A percentile compares a stretch with the other conserved stretches of the same genome.
phyloP scores from a whole-genome alignment of 148 eudicot genomes.

The Pharnaceum exiguum region DNA sequence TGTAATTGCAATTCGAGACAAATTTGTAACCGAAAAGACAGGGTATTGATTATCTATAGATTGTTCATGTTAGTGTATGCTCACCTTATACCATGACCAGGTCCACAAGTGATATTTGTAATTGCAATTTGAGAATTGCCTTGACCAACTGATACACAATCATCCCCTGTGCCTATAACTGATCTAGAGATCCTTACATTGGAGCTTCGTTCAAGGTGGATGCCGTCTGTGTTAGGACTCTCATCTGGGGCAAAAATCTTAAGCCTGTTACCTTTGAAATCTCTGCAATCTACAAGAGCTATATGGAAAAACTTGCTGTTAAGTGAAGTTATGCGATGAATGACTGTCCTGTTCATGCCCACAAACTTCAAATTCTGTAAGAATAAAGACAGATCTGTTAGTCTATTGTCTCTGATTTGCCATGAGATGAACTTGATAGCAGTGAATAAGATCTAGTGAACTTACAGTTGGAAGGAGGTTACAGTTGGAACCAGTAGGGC shows the following conservation, averaged over 20 bases:
- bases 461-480: slow-evolving; percentile 40
- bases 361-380: slow-evolving; percentile 46
- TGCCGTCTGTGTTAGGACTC: slow-evolving; percentile 65
- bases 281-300: slow-evolving; percentile 37
- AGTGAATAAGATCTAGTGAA: neutral
- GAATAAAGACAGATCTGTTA: neutral
- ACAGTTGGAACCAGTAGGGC: slow-evolving; percentile 32
- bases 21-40: no score
- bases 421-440: no score
- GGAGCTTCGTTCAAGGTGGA: slow-evolving; percentile 41
- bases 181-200: slow-evolving; percentile 27
- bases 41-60: no score
- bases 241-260: slow-evolving; percentile 34
- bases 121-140: slow-evolving; percentile 40
- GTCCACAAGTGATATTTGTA: slow-evolving; percentile 45
- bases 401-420: no score
- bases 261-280: slow-evolving; percentile 25
- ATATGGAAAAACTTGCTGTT: slow-evolving; percentile 57
- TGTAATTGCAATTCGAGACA: neutral
- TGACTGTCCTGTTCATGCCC: slow-evolving; percentile 36
- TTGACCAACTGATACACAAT: slow-evolving; percentile 52
- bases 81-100: slow-evolving; percentile 55
- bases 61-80: neutral
- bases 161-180: slow-evolving; percentile 51
- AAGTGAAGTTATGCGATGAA: slow-evolving; percentile 34